Conservation (phyloP, 2,329 filamentous ascomycete genomes). For the Alternaria gaisen region DNA sequence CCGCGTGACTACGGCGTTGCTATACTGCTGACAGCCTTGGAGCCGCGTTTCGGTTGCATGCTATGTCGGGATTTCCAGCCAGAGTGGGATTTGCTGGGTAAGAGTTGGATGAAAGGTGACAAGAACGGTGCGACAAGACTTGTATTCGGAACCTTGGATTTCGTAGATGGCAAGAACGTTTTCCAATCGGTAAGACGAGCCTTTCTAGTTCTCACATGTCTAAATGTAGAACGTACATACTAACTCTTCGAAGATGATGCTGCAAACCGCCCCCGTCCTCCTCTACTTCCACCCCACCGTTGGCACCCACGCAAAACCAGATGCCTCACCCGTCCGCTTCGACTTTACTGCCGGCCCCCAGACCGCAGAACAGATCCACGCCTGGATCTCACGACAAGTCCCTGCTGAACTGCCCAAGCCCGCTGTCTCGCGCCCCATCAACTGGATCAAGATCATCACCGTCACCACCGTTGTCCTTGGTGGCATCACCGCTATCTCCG, state of each 20-base stretch:
- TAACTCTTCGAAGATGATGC: constrained; percentile 71
- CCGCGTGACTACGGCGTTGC: constrained; percentile 86
- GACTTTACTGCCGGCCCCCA: constrained; percentile 82
- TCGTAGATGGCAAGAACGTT: constrained; percentile 79
- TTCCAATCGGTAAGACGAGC: constrained; percentile 79
- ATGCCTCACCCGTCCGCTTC: constrained; percentile 76
- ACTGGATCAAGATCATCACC: constrained; percentile 79
- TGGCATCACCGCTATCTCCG: constrained; percentile 70
- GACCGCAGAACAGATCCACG: constrained; percentile 78
- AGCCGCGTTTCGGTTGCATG: constrained; percentile 81
- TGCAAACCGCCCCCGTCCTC: constrained; percentile 93
- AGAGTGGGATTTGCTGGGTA: constrained; percentile 87
- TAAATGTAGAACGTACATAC: not conserved
- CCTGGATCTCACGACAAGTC: constrained; percentile 81
- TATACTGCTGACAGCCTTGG: constrained; percentile 86
- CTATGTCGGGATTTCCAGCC: constrained; percentile 92
- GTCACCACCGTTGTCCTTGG: constrained; percentile 75
- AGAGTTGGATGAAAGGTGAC: constrained; percentile 88
- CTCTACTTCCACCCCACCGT: constrained; percentile 85
- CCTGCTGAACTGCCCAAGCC: constrained; percentile 75
- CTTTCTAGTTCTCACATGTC: not conserved
- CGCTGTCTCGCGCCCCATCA: constrained; percentile 81
- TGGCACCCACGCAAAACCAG: constrained; percentile 78
- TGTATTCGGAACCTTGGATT: constrained; percentile 87
- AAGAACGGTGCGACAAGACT: constrained; percentile 75